phyloP scores from a whole-genome alignment of 495 filamentous ascomycete genomes.

The Hypomontagnella submonticulosa region DNA sequence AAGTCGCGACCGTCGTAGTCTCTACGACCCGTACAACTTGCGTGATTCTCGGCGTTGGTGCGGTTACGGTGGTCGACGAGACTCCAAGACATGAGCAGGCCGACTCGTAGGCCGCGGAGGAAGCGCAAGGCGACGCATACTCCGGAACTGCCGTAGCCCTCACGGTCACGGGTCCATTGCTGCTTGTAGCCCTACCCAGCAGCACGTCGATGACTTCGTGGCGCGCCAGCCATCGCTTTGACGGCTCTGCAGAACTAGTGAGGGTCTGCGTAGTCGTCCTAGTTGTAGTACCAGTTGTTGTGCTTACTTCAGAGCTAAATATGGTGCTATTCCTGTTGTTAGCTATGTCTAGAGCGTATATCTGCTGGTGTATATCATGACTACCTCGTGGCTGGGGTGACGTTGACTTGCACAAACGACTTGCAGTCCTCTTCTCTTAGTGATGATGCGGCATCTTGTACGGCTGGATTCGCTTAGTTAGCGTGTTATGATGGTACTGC shows the following conservation, averaged over 20 bases:
- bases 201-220: conserved; percentile 20
- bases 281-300: conserved; percentile 7
- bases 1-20: conserved; percentile 13
- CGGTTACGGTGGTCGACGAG: conserved; percentile 19
- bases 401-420: conserved; percentile 40
- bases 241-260: conserved; percentile 14
- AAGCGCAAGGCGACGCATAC: conserved; percentile 39
- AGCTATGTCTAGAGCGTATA: not conserved
- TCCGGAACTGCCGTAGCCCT: conserved; percentile 32
- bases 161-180: conserved; percentile 23
- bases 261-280: conserved; percentile 12
- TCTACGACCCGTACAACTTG: conserved; percentile 20
- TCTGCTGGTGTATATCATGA: not conserved
- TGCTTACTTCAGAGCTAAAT: conserved; percentile 15
- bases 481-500: not conserved
- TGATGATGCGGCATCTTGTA: conserved; percentile 22
- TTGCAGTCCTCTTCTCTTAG: conserved; percentile 45
- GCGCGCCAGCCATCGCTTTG: conserved; percentile 10
- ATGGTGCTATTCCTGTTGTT: conserved; percentile 7
- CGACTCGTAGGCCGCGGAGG: conserved; percentile 34
- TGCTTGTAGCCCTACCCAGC: conserved; percentile 10
- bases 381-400: conserved; percentile 44
- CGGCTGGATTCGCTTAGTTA: conserved; percentile 26
- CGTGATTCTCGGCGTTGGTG: conserved; percentile 19
- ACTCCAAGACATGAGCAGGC: conserved; percentile 50